A percentile compares a stretch with the other conserved stretches of the same genome.
These are phyloP conservation scores for Madurella mycetomatis DNA, from an alignment of 2,329 filamentous ascomycete species.

Conservation along the genomic window DNA sequence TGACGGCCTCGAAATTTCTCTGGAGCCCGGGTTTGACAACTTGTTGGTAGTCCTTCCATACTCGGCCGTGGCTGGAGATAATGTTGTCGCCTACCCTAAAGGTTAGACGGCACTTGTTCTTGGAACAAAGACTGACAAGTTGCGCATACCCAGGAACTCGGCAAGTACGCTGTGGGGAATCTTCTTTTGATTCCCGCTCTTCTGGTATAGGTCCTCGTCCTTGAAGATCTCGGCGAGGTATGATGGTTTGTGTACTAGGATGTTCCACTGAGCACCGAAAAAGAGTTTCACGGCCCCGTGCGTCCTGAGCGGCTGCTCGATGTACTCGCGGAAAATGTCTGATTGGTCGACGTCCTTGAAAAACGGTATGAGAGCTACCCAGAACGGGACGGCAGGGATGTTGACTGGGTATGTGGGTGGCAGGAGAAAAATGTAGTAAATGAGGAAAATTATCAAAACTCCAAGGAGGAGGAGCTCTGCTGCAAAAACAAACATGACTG, in stretches of 20 bases:
- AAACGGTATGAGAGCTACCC: conserved; percentile 39
- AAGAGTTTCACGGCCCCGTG: conserved; percentile 46
- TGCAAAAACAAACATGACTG: conserved; percentile 7
- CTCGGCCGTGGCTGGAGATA: conserved; percentile 16
- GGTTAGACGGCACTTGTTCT: too few relatives aligned
- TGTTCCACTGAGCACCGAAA: conserved; percentile 46
- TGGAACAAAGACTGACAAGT: too few relatives aligned
- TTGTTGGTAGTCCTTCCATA: conserved; percentile 15
- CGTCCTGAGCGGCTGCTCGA: conserved; percentile 35
- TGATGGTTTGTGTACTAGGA: conserved; percentile 41
- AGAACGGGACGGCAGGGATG: conserved; percentile 42
- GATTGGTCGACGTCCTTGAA: conserved; percentile 41
- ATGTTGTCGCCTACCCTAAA: conserved; percentile 13
- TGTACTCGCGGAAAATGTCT: conserved; percentile 36
- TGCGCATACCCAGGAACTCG: conserved; percentile 11
- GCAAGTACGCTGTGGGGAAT: conserved; percentile 19
- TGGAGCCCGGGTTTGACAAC: conserved; percentile 18
- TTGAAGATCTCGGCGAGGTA: conserved; percentile 39
- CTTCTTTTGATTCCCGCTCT: conserved; percentile 23
- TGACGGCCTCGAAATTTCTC: conserved; percentile 10
- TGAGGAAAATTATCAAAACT: background rate
- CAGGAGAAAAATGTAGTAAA: conserved; percentile 12
- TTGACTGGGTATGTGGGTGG: conserved; percentile 30
- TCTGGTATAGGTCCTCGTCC: conserved; percentile 27
- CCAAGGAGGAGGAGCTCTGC: conserved; percentile 9